Percentiles rank a stretch among this genome's conserved stretches.
Conservation (phyloP, 805 yeast species). For the Schizosaccharomyces octosporus region DNA sequence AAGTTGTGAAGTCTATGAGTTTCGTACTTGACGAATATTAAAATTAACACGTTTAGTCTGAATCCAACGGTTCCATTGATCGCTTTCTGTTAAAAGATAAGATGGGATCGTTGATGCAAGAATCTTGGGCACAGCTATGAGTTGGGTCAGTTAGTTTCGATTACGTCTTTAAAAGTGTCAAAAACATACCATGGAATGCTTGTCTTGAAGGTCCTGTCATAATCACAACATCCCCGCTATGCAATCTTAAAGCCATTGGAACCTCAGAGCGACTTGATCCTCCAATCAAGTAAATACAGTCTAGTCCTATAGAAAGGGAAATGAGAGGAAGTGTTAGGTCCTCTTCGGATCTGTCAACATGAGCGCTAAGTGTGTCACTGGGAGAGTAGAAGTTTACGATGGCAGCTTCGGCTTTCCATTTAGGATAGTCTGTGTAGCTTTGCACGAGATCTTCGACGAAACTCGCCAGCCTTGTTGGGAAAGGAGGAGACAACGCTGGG, state of each 20-base stretch:
- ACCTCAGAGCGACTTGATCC: conserved; percentile 5
- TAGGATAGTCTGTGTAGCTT: not conserved
- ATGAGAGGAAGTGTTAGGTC: conserved; percentile 2
- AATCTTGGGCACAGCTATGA: not conserved
- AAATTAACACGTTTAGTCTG: not conserved
- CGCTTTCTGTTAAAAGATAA: not conserved
- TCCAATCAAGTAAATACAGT: not conserved
- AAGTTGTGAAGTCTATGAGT: not conserved
- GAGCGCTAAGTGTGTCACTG: conserved; percentile 21
- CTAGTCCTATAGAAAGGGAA: conserved; percentile 1
- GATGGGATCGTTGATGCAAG: not conserved
- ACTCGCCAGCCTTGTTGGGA: conserved; percentile 7
- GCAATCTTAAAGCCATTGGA: conserved; percentile 16
- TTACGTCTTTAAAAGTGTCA: too few species aligned
- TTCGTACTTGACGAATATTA: conserved; percentile 1
- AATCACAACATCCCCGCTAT: conserved; percentile 18
- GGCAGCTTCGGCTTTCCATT: conserved; percentile 6
- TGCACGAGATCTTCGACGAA: not conserved
- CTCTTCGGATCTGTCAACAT: conserved; percentile 20
- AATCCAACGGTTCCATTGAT: not conserved
- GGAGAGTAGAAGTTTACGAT: conserved; percentile 21
- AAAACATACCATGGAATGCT: conserved; percentile 20
- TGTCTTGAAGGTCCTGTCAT: conserved; percentile 19
- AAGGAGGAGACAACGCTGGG: conserved; percentile 11
- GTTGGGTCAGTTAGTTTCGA: not conserved